Percentiles rank a stretch among this genome's conserved stretches.
Conservation (phyloP, 2,329 filamentous ascomycete species). For the Fusarium palustre region DNA sequence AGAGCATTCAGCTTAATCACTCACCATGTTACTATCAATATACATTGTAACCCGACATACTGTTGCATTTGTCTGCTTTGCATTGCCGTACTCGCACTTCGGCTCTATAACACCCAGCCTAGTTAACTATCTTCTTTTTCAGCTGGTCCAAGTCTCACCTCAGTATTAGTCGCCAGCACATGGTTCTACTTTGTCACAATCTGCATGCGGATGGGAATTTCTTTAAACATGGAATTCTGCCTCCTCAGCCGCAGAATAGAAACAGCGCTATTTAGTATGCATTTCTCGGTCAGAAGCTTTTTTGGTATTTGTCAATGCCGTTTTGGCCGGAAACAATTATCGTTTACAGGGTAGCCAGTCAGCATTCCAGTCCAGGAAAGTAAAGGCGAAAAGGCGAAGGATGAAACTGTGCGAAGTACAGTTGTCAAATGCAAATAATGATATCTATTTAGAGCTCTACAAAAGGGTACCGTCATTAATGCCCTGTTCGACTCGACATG, state of each 20-base stretch:
- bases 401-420: no score
- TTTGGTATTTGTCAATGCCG: background rate
- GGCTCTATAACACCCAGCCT: background rate
- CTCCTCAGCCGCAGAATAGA: background rate
- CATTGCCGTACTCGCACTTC: no score
- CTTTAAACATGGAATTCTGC: background rate
- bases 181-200: background rate
- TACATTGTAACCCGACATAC: background rate
- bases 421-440: no score
- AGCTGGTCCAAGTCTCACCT: background rate
- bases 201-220: background rate
- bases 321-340: constrained; percentile 2
- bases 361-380: constrained; percentile 19
- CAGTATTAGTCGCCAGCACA: background rate
- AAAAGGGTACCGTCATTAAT: no score
- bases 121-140: background rate
- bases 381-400: no score
- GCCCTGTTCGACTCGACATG: no score
- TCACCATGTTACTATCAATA: no score
- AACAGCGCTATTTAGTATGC: background rate
- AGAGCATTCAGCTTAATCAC: background rate
- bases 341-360: background rate
- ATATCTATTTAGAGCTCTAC: no score
- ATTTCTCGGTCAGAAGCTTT: background rate
- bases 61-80: no score